Evolutionary conservation across 2,329 filamentous ascomycete species (phyloP), one percentile per base, ranked within the genome.

Genomic region (Plectosphaerella cucumerina): DNA sequence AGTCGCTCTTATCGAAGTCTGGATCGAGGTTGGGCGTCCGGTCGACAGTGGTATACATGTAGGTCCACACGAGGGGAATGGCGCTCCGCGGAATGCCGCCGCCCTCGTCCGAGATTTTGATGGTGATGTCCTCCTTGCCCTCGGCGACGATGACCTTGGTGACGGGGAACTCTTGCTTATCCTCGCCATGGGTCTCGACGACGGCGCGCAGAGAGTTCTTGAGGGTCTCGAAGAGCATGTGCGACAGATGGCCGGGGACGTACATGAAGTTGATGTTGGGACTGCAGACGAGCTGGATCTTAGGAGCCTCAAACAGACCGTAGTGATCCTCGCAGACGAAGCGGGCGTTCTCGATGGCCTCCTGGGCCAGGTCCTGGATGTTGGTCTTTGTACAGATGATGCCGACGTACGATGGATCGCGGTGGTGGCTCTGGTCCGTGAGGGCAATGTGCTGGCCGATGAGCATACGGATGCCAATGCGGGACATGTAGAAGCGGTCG

Each of bases 321-420:
- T 97, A 99, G 72, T 97, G 93, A 67, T 97, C 94, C 70, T 99
- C 94, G 67, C 94, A 99, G 33, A 99, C 94, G 64, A 97, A 99
- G n/a, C 94, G 85, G 41, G 94, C 94, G 63, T 99, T 99, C 65
- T 97, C 94, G 63, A 99, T 97, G 53, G 94, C 94, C 72, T 99
- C 94, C 65, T 96, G 86, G 4, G 94, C 94, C 46, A 99, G 83
- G 60, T 99, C 94, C 52, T 85, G 85, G 37, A 99, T 93, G 62
- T 97, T 99, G 22, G 94, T 97, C 75, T 95, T 96, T 54, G 94
- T 99, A 76, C 94, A 99, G 65, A 99, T 99, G 59, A 99, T 97
- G 56, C 94, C 94, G 59, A 99, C 94, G 65, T 99, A 97, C 55
- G 90, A 89, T 35, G 91, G 90, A 68, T 97, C 93, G 56, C 86